Evolutionary conservation across 305 asterid species (phyloP).

Genomic region (Fraxinus xanthoxyloides): DNA sequence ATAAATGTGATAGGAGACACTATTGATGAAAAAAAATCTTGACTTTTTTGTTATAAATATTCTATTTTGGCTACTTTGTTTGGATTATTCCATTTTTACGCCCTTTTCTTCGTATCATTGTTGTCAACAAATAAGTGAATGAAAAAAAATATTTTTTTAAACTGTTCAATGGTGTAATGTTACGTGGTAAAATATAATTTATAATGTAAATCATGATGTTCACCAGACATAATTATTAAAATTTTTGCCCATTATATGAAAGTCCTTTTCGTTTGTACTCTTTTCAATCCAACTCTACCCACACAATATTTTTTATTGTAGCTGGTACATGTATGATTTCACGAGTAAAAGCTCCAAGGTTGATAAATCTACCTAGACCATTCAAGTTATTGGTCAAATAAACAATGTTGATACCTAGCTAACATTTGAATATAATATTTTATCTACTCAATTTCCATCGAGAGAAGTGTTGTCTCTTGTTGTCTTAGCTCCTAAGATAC

Average conservation of each 20-base stretch:
- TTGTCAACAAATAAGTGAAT: too few relatives aligned
- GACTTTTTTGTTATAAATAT: slow-evolving; percentile 8
- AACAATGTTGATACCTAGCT: not conserved
- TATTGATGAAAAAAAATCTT: not conserved
- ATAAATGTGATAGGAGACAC: slow-evolving; percentile 15
- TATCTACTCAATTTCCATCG: not conserved
- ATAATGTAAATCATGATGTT: too few relatives aligned
- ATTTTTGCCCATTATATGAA: not conserved
- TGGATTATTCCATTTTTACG: too few relatives aligned
- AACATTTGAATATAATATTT: not conserved
- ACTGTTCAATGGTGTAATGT: too few relatives aligned
- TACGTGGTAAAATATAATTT: too few relatives aligned
- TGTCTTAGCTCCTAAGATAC: too few relatives aligned
- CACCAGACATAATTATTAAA: too few relatives aligned
- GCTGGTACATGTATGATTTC: not conserved
- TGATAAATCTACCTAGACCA: not conserved
- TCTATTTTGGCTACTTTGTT: slow-evolving; percentile 25
- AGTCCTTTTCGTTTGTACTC: not conserved
- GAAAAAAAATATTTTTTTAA: too few relatives aligned
- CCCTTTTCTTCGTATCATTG: too few relatives aligned
- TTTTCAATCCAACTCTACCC: not conserved
- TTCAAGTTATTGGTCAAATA: not conserved
- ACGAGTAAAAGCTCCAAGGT: not conserved
- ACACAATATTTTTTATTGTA: not conserved
- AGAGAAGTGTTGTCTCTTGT: not conserved